A percentile compares a stretch with the other conserved stretches of the same genome.
Conservation (phyloP, 495 filamentous ascomycete genomes). For the Neurospora sp. region DNA sequence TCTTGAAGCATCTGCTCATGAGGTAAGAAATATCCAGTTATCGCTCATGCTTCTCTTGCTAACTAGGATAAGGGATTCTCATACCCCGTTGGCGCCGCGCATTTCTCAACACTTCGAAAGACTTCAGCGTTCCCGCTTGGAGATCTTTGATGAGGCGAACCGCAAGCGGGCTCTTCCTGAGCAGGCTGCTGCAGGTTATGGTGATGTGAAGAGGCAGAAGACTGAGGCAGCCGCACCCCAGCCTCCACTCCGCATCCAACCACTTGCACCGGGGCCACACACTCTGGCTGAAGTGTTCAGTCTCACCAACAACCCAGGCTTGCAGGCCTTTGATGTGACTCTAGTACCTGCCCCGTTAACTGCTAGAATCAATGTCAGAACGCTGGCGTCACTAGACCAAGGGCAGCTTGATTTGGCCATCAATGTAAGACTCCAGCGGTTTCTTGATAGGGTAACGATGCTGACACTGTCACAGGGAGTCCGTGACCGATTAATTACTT, state of each 20-base stretch:
- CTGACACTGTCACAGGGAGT: constrained; percentile 27
- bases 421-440: constrained; percentile 45
- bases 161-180: constrained; percentile 67
- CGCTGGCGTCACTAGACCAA: constrained; percentile 55
- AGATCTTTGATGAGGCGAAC: constrained; percentile 64
- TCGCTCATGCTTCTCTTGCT: constrained; percentile 5
- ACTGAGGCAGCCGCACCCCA: constrained; percentile 21
- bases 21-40: constrained; percentile 38
- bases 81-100: constrained; percentile 52
- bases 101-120: constrained; percentile 79
- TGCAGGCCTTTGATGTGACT: constrained; percentile 74
- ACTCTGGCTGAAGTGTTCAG: constrained; percentile 76
- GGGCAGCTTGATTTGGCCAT: constrained; percentile 57
- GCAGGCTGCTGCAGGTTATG: constrained; percentile 49
- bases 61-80: constrained; percentile 49
- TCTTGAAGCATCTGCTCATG: constrained; percentile 72
- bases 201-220: constrained; percentile 33
- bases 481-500: constrained; percentile 27
- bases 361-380: constrained; percentile 62
- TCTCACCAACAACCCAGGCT: constrained; percentile 58
- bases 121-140: constrained; percentile 59
- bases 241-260: constrained; percentile 46
- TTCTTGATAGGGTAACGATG: constrained; percentile 12
- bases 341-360: constrained; percentile 64
- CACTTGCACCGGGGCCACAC: constrained; percentile 61